Conservation (phyloP, 1,284 basidiomycete genomes). For the Phylloporus sp. region DNA sequence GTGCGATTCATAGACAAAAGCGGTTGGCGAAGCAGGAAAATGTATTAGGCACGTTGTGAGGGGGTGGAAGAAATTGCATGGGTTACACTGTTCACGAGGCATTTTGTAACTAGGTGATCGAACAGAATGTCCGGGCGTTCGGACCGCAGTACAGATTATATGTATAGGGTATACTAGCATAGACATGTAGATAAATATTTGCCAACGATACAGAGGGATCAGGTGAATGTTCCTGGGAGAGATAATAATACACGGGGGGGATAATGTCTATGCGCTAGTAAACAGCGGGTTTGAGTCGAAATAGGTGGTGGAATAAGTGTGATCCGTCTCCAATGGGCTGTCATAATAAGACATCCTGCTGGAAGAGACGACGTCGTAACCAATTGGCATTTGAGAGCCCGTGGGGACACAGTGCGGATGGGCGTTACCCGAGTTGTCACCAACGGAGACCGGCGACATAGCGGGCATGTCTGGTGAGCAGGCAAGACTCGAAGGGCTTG, state of each 20-base stretch:
- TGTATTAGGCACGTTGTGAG: constrained; percentile 8
- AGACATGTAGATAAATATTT: constrained; percentile 27
- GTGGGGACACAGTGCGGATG: constrained; percentile 30
- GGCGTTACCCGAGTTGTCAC: constrained; percentile 15
- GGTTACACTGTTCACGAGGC: not conserved
- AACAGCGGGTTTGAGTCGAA: constrained; percentile 34
- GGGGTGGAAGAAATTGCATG: not conserved
- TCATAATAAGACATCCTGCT: constrained; percentile 34
- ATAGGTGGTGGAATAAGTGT: constrained; percentile 24
- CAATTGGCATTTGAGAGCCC: constrained; percentile 24
- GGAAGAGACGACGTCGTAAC: constrained; percentile 31
- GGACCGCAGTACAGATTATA: constrained; percentile 23
- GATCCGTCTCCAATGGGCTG: constrained; percentile 27
- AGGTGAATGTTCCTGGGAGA: constrained; percentile 15
- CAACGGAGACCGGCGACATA: constrained; percentile 27
- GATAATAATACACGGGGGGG: constrained; percentile 15
- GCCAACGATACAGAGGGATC: constrained; percentile 30
- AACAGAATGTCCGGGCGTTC: constrained; percentile 4
- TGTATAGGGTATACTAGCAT: constrained; percentile 23
- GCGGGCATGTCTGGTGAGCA: constrained; percentile 35
- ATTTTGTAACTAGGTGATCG: constrained; percentile 12
- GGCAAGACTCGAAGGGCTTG: constrained; percentile 33
- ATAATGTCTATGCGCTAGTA: constrained; percentile 28
- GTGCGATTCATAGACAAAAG: not conserved
- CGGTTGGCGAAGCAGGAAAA: not conserved